A percentile compares a stretch with the other conserved stretches of the same genome.
These are phyloP conservation scores for Leucaena leucocephala DNA, from an alignment of 306 rosid genomes.

Conservation along the genomic window DNA sequence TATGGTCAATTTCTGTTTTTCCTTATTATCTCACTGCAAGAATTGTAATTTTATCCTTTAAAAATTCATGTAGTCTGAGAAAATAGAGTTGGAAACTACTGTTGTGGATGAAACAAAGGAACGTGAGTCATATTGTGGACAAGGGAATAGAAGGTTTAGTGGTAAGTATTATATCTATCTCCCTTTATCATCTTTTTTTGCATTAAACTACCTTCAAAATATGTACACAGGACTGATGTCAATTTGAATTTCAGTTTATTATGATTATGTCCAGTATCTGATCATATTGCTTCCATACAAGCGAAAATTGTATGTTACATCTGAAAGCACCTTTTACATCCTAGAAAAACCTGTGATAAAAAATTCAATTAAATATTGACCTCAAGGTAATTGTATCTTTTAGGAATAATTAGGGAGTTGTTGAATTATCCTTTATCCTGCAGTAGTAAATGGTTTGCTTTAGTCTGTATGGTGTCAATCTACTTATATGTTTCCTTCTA, in stretches of 20 bases:
- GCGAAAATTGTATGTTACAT: slow-evolving; percentile 8
- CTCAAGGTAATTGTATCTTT: slow-evolving; percentile 13
- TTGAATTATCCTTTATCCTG: slow-evolving; percentile 8
- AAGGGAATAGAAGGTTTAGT: slow-evolving; percentile 89
- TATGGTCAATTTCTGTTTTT: background rate
- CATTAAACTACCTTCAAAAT: slow-evolving; percentile 30
- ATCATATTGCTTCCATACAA: slow-evolving; percentile 13
- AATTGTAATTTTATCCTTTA: slow-evolving; percentile 32
- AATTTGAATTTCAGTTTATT: slow-evolving; percentile 7
- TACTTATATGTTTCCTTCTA: slow-evolving; percentile 36
- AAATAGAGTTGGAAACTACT: slow-evolving; percentile 96
- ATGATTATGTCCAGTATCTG: slow-evolving; percentile 24
- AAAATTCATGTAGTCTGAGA: slow-evolving; percentile 71
- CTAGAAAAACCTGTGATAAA: background rate
- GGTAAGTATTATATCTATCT: slow-evolving; percentile 62
- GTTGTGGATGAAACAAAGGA: slow-evolving; percentile 99
- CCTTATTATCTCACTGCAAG: background rate
- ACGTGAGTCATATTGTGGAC: slow-evolving; percentile 89
- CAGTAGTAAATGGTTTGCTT: slow-evolving; percentile 18
- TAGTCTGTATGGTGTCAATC: slow-evolving; percentile 13
- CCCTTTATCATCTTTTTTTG: slow-evolving; percentile 9
- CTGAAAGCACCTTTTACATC: background rate
- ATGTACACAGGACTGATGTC: background rate
- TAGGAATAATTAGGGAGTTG: slow-evolving; percentile 26
- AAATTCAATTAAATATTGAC: background rate